Evolutionary conservation across 1,284 basidiomycete genomes (phyloP).

Genomic region (Schizophyllum commune): DNA sequence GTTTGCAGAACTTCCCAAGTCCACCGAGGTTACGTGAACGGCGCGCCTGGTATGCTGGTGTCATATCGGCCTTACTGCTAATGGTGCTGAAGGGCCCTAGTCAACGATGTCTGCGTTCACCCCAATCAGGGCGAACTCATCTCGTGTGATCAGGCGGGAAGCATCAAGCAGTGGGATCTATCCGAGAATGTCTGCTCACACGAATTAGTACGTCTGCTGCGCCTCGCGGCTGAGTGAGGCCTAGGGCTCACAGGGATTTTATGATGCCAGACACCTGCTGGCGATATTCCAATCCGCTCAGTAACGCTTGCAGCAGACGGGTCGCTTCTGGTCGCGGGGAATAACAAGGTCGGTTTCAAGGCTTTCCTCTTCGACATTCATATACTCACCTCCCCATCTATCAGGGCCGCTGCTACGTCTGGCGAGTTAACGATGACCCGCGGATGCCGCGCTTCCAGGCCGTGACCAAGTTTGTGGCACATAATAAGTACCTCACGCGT

Average conservation of each 20-base stretch:
- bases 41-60: slow-evolving; percentile 53
- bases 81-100: slow-evolving; percentile 27
- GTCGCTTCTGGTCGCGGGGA: slow-evolving; percentile 92
- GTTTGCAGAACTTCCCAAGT: slow-evolving; percentile 54
- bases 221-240: slow-evolving; percentile 8
- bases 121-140: slow-evolving; percentile 99
- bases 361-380: background rate
- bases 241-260: no score
- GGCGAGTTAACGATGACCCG: slow-evolving; percentile 89
- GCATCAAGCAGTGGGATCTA: slow-evolving; percentile 98
- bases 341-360: slow-evolving; percentile 70
- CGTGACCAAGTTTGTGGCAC: slow-evolving; percentile 92
- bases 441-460: slow-evolving; percentile 82
- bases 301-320: slow-evolving; percentile 95
- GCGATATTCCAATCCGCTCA: slow-evolving; percentile 92
- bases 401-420: slow-evolving; percentile 92
- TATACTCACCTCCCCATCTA: slow-evolving; percentile 1
- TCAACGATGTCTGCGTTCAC: slow-evolving; percentile 97
- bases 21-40: slow-evolving; percentile 79
- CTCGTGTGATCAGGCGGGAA: slow-evolving; percentile 97
- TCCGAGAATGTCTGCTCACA: slow-evolving; percentile 96
- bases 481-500: slow-evolving; percentile 90
- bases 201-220: slow-evolving; percentile 68
- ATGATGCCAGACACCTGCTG: slow-evolving; percentile 76
- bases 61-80: no score